Evolutionary conservation across 2,329 filamentous ascomycete genomes (phyloP).

Genomic region (Diaporthe longicolla): DNA sequence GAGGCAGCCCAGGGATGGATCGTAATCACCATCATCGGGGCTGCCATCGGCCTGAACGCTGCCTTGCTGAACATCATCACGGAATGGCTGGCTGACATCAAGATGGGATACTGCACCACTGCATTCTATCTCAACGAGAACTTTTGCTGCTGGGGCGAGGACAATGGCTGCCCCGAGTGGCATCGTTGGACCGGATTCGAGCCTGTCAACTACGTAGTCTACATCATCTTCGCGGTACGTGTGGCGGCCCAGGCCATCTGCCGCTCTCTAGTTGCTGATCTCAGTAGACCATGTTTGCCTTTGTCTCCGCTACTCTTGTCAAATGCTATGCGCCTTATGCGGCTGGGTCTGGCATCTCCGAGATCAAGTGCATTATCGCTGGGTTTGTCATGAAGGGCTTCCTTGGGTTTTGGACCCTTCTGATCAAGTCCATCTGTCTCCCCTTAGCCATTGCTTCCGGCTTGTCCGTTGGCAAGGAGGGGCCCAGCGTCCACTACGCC

Average conservation of each 20-base stretch:
- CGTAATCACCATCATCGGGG: slow-evolving; percentile 92
- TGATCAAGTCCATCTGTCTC: slow-evolving; percentile 94
- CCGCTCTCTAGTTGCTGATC: slow-evolving; percentile 40
- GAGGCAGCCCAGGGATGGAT: slow-evolving; percentile 99
- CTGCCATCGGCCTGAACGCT: slow-evolving; percentile 93
- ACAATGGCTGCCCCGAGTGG: slow-evolving; percentile 91
- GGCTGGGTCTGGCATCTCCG: slow-evolving; percentile 95
- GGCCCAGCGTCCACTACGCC: slow-evolving; percentile 98
- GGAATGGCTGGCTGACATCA: slow-evolving; percentile 96
- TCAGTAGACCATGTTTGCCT: slow-evolving; percentile 80
- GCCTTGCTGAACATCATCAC: slow-evolving; percentile 95
- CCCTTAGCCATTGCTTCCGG: slow-evolving; percentile 95
- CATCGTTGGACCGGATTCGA: slow-evolving; percentile 86
- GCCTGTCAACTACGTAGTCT: slow-evolving; percentile 87
- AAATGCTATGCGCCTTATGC: slow-evolving; percentile 95
- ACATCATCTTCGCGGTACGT: slow-evolving; percentile 85
- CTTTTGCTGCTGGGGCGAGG: slow-evolving; percentile 98
- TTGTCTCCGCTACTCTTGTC: slow-evolving; percentile 85
- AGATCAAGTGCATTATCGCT: slow-evolving; percentile 99
- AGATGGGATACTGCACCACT: slow-evolving; percentile 94
- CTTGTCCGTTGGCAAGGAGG: slow-evolving; percentile 95
- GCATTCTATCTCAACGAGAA: slow-evolving; percentile 97
- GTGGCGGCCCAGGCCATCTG: no score
- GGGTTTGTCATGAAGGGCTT: slow-evolving; percentile 99
- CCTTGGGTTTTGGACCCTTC: slow-evolving; percentile 87